Evolutionary conservation across 768 basidiomycete species (phyloP).

Genomic region (Rhizopogon roseolus): DNA sequence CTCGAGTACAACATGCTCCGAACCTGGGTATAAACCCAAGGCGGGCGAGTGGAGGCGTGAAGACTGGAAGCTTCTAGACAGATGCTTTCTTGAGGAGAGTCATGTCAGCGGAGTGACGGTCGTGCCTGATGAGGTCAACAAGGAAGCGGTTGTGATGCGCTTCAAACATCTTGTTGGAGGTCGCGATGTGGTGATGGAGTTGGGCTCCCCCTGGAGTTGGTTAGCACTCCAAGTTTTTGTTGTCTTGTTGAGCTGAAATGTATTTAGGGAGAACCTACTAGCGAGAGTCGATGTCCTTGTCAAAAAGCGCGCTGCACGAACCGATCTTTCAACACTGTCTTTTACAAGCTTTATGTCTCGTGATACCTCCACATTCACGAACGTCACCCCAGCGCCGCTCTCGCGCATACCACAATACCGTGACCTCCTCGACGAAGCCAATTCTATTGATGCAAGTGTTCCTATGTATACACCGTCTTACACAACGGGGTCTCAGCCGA

Average conservation of each 20-base stretch:
- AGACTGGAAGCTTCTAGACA: constrained; percentile 79
- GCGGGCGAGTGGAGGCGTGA: constrained; percentile 57
- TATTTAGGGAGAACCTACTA: constrained; percentile 15
- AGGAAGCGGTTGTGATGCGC: constrained; percentile 55
- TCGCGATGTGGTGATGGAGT: constrained; percentile 27
- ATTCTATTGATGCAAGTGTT: constrained; percentile 16
- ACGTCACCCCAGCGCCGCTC: constrained; percentile 6
- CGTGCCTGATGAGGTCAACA: constrained; percentile 40
- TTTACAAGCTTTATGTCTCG: background rate
- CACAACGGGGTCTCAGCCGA: constrained; percentile 12
- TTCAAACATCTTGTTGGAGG: constrained; percentile 53
- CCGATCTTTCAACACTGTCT: background rate
- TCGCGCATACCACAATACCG: constrained; percentile 51
- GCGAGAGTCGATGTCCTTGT: constrained; percentile 27
- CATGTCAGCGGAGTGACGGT: constrained; percentile 38
- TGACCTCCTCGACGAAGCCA: constrained; percentile 35
- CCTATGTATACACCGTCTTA: constrained; percentile 11
- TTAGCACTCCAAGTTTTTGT: constrained; percentile 25
- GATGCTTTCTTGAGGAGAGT: constrained; percentile 71
- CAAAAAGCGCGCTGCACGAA: constrained; percentile 19
- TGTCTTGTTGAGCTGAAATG: background rate
- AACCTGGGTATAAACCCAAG: background rate
- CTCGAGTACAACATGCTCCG: background rate
- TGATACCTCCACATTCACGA: background rate
- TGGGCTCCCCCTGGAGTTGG: constrained; percentile 55